Conservation (phyloP, 768 basidiomycete species). For the Leccinum uliginosum region DNA sequence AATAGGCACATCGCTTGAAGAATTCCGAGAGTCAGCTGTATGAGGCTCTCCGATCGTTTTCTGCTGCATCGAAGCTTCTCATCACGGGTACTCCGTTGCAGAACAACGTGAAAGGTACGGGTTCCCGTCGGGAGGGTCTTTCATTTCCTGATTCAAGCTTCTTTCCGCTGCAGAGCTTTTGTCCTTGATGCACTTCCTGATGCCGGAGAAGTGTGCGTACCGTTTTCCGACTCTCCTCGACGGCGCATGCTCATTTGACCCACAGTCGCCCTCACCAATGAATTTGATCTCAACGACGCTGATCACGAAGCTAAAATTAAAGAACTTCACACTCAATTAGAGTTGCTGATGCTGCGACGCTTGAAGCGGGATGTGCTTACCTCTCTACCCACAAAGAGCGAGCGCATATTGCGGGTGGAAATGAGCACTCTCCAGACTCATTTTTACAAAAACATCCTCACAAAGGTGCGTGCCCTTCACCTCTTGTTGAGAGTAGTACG, state of each 20-base stretch:
- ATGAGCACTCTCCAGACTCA: conserved; percentile 96
- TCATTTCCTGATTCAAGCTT: conserved; percentile 6
- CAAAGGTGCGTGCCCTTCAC: conserved; percentile 52
- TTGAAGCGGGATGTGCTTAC: conserved; percentile 96
- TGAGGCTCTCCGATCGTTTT: conserved; percentile 87
- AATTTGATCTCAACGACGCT: conserved; percentile 90
- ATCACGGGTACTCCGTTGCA: conserved; percentile 98
- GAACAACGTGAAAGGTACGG: conserved; percentile 95
- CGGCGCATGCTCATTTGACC: conserved; percentile 8
- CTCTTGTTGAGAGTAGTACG: not conserved
- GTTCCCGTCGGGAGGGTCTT: not conserved
- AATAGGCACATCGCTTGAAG: conserved; percentile 92
- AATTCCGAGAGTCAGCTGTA: conserved; percentile 97
- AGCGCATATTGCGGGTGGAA: conserved; percentile 95
- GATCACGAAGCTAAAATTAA: conserved; percentile 96
- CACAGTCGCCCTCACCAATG: conserved; percentile 85
- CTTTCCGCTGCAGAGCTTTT: conserved; percentile 63
- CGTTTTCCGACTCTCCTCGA: not conserved
- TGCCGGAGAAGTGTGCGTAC: conserved; percentile 91
- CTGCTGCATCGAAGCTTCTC: conserved; percentile 86
- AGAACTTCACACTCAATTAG: conserved; percentile 89
- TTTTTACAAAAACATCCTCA: conserved; percentile 98
- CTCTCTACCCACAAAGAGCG: conserved; percentile 94
- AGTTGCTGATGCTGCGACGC: conserved; percentile 90
- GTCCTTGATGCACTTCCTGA: conserved; percentile 98